Conservation (phyloP, 1,284 basidiomycete genomes). For the Omphalotus olearius region DNA sequence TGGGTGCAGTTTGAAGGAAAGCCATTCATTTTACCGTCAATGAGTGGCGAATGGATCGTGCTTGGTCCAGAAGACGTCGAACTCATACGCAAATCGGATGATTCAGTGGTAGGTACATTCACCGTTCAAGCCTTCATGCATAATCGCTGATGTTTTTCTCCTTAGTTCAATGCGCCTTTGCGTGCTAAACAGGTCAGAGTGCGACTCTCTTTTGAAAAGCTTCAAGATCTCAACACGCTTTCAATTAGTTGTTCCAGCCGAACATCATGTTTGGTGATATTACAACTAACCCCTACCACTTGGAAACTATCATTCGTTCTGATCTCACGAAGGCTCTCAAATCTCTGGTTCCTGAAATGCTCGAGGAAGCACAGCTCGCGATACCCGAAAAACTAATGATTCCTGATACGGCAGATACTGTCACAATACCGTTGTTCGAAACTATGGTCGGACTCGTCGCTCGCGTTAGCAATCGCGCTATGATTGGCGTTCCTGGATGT, state of each 20-base stretch:
- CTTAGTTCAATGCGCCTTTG: constrained; percentile 31
- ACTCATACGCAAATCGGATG: constrained; percentile 27
- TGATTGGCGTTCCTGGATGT: constrained; percentile 41
- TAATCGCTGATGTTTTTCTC: not conserved
- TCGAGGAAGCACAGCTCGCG: constrained; percentile 31
- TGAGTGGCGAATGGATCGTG: constrained; percentile 22
- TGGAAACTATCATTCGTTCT: constrained; percentile 29
- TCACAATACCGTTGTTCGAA: constrained; percentile 26
- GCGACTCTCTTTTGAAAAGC: no score
- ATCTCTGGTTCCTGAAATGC: constrained; percentile 31
- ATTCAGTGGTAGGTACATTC: constrained; percentile 26
- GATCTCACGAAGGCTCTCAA: constrained; percentile 32
- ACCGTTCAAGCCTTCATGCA: not conserved
- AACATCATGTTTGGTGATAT: constrained; percentile 32
- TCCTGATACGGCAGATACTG: constrained; percentile 20
- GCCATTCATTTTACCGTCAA: constrained; percentile 15
- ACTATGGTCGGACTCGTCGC: constrained; percentile 39
- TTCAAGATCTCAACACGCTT: no score
- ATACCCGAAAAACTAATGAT: constrained; percentile 26
- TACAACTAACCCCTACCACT: constrained; percentile 31
- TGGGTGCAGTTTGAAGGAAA: constrained; percentile 13
- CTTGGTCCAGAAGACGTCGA: constrained; percentile 30
- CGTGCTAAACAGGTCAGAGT: constrained; percentile 22
- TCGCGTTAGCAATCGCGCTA: constrained; percentile 40
- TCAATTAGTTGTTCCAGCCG: constrained; percentile 24